phyloP scores from a whole-genome alignment of 371 early-diverging fungal genomes.

The Mortierella sp. region DNA sequence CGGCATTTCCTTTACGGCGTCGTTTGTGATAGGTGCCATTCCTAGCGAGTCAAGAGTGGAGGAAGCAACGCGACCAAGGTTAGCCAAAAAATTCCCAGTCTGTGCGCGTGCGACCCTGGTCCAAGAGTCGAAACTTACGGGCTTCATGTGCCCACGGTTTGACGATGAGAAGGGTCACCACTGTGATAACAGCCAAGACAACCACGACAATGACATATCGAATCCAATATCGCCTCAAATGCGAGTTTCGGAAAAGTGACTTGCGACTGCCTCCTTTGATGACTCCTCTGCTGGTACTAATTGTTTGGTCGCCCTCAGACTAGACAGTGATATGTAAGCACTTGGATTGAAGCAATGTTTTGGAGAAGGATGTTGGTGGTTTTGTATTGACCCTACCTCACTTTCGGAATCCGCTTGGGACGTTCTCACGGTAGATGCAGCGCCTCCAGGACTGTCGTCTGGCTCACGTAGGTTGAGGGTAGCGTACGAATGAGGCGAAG shows the following conservation, averaged over 20 bases:
- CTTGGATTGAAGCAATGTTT: too few relatives aligned
- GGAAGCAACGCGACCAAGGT: neutral
- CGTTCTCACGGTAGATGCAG: neutral
- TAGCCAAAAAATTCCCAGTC: neutral
- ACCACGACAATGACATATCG: slow-evolving; percentile 13
- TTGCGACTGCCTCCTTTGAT: neutral
- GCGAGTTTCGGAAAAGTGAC: neutral
- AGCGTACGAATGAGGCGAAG: slow-evolving; percentile 24
- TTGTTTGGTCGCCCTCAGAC: too few relatives aligned
- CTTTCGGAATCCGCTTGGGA: neutral
- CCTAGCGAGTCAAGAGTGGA: slow-evolving; percentile 4
- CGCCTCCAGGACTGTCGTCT: slow-evolving; percentile 8
- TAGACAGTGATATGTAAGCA: too few relatives aligned
- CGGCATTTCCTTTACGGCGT: slow-evolving; percentile 32
- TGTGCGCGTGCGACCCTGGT: neutral
- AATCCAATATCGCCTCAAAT: slow-evolving; percentile 26
- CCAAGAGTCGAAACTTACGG: slow-evolving; percentile 17
- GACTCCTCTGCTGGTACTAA: neutral
- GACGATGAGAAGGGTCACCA: slow-evolving; percentile 8
- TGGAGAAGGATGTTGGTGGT: too few relatives aligned
- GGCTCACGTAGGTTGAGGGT: slow-evolving; percentile 20
- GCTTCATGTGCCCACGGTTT: slow-evolving; percentile 17
- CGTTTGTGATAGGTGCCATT: slow-evolving; percentile 27
- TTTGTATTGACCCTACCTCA: too few relatives aligned
- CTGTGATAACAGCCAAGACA: neutral